Percentiles rank a stretch among this genome's conserved stretches.
Conservation (phyloP, 805 yeast species). For the Pichia occidentalis region DNA sequence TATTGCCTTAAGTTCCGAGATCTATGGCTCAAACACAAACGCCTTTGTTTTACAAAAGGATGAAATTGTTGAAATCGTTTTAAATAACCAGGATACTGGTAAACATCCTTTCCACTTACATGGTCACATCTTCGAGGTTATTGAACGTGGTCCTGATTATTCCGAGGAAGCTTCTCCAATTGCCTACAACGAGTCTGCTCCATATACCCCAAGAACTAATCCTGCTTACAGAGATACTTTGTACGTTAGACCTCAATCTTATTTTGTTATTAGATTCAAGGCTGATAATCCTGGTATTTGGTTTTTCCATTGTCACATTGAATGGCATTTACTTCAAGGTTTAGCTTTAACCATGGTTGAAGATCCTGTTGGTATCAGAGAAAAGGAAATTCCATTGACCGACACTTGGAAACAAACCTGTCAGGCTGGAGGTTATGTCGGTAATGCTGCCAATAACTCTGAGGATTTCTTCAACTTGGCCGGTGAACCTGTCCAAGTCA, state of each 20-base stretch:
- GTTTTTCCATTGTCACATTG: slow-evolving; percentile 98
- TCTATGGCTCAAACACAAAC: slow-evolving; percentile 79
- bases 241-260: slow-evolving; percentile 75
- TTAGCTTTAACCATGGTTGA: slow-evolving; percentile 75
- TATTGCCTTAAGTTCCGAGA: slow-evolving; percentile 38
- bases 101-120: slow-evolving; percentile 97
- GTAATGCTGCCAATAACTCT: slow-evolving; percentile 88
- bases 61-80: slow-evolving; percentile 68
- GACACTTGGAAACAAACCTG: slow-evolving; percentile 59
- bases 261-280: slow-evolving; percentile 77
- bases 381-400: slow-evolving; percentile 48
- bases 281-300: slow-evolving; percentile 98
- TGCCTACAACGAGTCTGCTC: slow-evolving; percentile 46
- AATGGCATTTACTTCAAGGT: slow-evolving; percentile 97
- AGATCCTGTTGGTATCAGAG: slow-evolving; percentile 69
- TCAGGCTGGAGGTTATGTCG: slow-evolving; percentile 44
- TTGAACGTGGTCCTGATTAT: slow-evolving; percentile 62
- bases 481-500: slow-evolving; percentile 68
- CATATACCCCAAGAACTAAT: slow-evolving; percentile 53
- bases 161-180: slow-evolving; percentile 49
- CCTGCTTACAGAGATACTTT: slow-evolving; percentile 85
- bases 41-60: slow-evolving; percentile 61
- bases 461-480: slow-evolving; percentile 56
- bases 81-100: slow-evolving; percentile 87
- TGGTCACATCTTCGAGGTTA: slow-evolving; percentile 84